phyloP scores from a whole-genome alignment of 78 protist species.

The Dictyostelium intermedium region DNA sequence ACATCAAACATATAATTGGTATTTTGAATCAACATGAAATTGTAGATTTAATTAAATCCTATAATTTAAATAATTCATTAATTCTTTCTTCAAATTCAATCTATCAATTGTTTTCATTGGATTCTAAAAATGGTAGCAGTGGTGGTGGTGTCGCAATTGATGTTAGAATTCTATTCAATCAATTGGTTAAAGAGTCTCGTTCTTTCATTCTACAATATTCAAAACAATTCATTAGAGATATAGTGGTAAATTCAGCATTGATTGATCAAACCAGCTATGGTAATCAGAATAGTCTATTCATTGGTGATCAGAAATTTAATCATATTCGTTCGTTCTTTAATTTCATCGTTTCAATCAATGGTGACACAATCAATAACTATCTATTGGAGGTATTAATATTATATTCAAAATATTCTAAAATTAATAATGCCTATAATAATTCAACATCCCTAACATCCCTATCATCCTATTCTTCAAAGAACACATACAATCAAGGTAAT shows the following conservation, averaged over 20 bases:
- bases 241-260: background rate
- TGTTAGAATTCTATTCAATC: background rate
- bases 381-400: background rate
- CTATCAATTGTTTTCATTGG: background rate
- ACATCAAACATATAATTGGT: background rate
- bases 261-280: background rate
- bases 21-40: background rate
- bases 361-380: background rate
- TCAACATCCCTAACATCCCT: background rate
- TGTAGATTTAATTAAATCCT: background rate
- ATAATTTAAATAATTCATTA: background rate
- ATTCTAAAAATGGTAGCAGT: no score
- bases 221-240: background rate
- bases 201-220: background rate
- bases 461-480: background rate
- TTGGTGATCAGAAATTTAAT: background rate
- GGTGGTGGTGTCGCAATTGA: background rate
- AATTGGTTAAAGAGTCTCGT: background rate
- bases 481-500: background rate
- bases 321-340: background rate
- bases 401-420: background rate
- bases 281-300: background rate
- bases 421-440: background rate
- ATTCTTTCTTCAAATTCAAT: background rate
- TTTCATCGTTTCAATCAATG: background rate